Evolutionary conservation across 1,139 yeast genomes (phyloP).

Genomic region (Blastobotrys ciferrii): DNA sequence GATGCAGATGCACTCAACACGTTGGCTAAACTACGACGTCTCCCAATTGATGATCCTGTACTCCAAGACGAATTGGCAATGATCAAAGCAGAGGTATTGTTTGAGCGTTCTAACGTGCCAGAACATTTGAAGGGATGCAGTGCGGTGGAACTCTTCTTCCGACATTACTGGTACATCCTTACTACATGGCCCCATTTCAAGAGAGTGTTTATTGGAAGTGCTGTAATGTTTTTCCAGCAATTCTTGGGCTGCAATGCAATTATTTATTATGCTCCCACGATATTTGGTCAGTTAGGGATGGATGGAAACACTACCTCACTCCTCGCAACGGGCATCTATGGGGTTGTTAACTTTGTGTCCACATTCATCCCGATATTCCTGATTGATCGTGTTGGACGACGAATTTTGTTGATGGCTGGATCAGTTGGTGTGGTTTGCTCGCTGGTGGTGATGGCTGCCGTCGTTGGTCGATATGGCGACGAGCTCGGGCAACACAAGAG

Average conservation of each 20-base stretch:
- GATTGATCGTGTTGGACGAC: constrained; percentile 67
- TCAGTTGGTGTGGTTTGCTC: constrained; percentile 32
- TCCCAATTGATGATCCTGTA: constrained; percentile 4
- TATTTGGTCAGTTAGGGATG: constrained; percentile 49
- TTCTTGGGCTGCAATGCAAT: constrained; percentile 69
- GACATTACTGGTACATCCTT: constrained; percentile 9
- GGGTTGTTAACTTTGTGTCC: constrained; percentile 24
- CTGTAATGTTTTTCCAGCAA: constrained; percentile 56
- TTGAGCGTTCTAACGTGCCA: constrained; percentile 7
- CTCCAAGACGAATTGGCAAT: constrained; percentile 10
- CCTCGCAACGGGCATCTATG: constrained; percentile 29
- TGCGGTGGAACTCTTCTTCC: constrained; percentile 4
- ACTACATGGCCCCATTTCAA: constrained; percentile 12
- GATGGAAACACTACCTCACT: constrained; percentile 42
- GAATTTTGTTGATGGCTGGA: constrained; percentile 48
- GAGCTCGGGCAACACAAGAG: constrained; percentile 15
- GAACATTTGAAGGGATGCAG: background rate
- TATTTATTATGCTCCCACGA: constrained; percentile 66
- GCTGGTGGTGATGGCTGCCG: constrained; percentile 18
- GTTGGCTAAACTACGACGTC: constrained; percentile 7
- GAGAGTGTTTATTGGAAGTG: constrained; percentile 19
- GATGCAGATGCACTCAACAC: constrained; percentile 7
- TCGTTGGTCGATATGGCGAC: constrained; percentile 21
- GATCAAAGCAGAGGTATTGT: constrained; percentile 10
- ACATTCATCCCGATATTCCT: constrained; percentile 31